A percentile compares a stretch with the other conserved stretches of the same genome.
Evolutionary conservation across 2,329 filamentous ascomycete genomes (phyloP).

Genomic region (Apiospora malaysiana): DNA sequence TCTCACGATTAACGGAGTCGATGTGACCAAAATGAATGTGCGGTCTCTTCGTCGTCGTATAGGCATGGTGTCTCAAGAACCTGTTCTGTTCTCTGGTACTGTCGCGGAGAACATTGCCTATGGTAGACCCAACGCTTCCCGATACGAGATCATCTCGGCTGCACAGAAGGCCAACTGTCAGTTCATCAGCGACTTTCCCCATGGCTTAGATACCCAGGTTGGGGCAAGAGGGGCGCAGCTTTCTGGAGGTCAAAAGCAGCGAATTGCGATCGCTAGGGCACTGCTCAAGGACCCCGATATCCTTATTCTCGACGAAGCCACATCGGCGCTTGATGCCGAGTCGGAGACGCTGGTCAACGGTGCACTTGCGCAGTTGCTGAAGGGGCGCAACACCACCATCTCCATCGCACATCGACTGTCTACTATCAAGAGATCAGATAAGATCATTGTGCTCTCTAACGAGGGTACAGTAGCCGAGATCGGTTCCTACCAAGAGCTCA

Average conservation of each 20-base stretch:
- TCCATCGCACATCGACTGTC: slow-evolving; percentile 95
- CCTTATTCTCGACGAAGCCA: slow-evolving; percentile 94
- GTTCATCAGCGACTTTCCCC: slow-evolving; percentile 96
- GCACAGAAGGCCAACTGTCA: slow-evolving; percentile 93
- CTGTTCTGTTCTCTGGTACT: slow-evolving; percentile 86
- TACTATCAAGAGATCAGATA: slow-evolving; percentile 94
- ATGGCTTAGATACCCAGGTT: slow-evolving; percentile 92
- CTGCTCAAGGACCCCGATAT: slow-evolving; percentile 97
- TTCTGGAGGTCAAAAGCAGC: slow-evolving; percentile 95
- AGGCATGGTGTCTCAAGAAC: slow-evolving; percentile 94
- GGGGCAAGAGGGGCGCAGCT: slow-evolving; percentile 92
- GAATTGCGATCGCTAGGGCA: slow-evolving; percentile 94
- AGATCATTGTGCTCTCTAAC: slow-evolving; percentile 87
- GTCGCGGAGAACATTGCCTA: slow-evolving; percentile 93
- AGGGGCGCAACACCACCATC: slow-evolving; percentile 92
- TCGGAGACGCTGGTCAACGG: slow-evolving; percentile 96
- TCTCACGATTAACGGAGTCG: slow-evolving; percentile 83
- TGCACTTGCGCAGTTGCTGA: slow-evolving; percentile 79
- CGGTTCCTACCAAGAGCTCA: slow-evolving; percentile 81
- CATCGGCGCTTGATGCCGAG: slow-evolving; percentile 93
- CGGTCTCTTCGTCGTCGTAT: slow-evolving; percentile 93
- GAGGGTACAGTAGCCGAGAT: slow-evolving; percentile 92
- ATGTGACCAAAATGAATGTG: slow-evolving; percentile 86
- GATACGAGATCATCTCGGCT: slow-evolving; percentile 82
- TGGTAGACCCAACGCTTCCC: slow-evolving; percentile 78